These are phyloP conservation scores for Isoetes engelmannii DNA, from an alignment of 83 land plant genomes.

Conservation along the genomic window DNA sequence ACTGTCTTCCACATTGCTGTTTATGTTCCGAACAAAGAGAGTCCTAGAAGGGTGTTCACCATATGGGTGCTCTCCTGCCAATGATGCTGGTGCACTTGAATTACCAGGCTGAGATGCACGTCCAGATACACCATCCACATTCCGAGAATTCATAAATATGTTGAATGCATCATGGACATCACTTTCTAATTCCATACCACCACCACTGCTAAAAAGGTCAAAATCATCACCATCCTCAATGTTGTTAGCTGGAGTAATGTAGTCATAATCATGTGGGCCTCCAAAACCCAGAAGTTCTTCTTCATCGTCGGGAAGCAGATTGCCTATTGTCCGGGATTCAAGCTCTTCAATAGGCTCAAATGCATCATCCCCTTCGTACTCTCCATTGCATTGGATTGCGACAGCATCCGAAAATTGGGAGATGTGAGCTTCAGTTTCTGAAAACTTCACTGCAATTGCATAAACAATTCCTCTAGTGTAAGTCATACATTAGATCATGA, in stretches of 20 bases:
- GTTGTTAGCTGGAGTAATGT: neutral
- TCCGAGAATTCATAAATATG: neutral
- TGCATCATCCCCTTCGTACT: neutral
- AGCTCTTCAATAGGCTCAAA: conserved; percentile 13
- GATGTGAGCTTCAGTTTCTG: neutral
- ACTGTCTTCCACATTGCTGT: conserved; percentile 17
- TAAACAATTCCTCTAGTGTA: neutral
- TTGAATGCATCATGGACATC: neutral
- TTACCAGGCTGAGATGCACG: neutral
- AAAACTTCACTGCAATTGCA: neutral
- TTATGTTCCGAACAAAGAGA: conserved; percentile 10
- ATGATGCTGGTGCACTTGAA: neutral
- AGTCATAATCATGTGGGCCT: neutral
- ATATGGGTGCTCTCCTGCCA: conserved; percentile 8
- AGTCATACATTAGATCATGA: too few relatives aligned
- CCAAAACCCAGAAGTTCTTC: conserved; percentile 8
- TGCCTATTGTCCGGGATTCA: conserved; percentile 13
- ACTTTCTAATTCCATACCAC: conserved; percentile 15
- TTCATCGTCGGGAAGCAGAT: conserved; percentile 14
- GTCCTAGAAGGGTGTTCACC: conserved; percentile 10
- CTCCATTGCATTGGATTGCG: neutral
- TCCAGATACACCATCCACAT: neutral
- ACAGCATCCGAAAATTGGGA: neutral
- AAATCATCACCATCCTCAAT: conserved; percentile 9
- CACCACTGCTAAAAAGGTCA: conserved; percentile 17